Base-by-base conservation (phyloP, 345 rosid species). In the Linum tenue region DNA sequence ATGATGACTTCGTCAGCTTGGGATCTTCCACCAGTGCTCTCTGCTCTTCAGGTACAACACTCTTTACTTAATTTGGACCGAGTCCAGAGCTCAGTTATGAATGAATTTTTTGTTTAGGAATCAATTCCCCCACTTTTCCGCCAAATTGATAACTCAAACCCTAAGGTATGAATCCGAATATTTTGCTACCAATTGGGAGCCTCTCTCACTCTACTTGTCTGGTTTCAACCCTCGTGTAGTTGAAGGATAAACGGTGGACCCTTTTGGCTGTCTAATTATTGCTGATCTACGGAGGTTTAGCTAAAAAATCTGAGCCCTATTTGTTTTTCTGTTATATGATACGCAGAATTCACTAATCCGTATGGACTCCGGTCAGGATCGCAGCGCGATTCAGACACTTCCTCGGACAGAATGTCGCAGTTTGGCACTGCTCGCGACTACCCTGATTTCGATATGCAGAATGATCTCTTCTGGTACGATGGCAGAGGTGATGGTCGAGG, bases 351-450 rank as follows among this genome's bases (percentile, higher is more conserved):
- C 77, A 76, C 78, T 78, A 94, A 88, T 82, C 97, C 99, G 0
- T 90, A 94, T 68, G 99, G 96, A 72, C 86, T 76, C 36, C 82
- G 66, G 69, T 86, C 95, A 64, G 60, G 78, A 12, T 88, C 89
- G 39, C 74, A 62, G 66, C 78, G 76, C n/a, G 70, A 78, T 71
- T 85, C 89, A 4, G 85, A 81, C 44, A 70, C 86, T 62, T 88
- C 97, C 40, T 90, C 98, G 0, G 88, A 79, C 62, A 75, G 80
- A 37, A 70, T 82, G 75, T 85, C 99, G 67, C 88, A 90, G 56
- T 94, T 94, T 69, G 97, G 86, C 15, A 90, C 99, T 0, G 95
- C 99, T 14, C 87, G 95, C 0, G 84, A 87, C 17, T 90, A 87
- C 67, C 81, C 81, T 1, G 96, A 86, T 76, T 73, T 70, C 7